Conservation (phyloP, 805 yeast species). For the Isabelozyma gotoi region DNA sequence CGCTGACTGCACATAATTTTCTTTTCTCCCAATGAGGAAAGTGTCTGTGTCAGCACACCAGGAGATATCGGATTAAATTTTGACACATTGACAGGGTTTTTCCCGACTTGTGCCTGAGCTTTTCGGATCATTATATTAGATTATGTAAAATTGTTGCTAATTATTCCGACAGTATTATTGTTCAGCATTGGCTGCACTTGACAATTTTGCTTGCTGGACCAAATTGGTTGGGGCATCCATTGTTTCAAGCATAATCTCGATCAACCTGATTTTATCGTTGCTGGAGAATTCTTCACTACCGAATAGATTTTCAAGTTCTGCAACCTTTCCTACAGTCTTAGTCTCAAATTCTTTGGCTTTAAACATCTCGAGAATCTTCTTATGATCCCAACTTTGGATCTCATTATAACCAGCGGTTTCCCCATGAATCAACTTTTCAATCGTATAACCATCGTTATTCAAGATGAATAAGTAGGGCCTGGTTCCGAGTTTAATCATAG, state of each 20-base stretch:
- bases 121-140: no score
- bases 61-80: background rate
- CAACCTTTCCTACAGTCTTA: conserved; percentile 21
- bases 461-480: conserved; percentile 38
- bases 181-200: conserved; percentile 24
- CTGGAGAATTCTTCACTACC: conserved; percentile 24
- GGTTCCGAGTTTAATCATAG: conserved; percentile 34
- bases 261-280: conserved; percentile 31
- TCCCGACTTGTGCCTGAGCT: no score
- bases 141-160: no score
- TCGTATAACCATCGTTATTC: conserved; percentile 41
- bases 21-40: no score
- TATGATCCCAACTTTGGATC: conserved; percentile 40
- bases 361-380: conserved; percentile 30
- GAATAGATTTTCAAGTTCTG: conserved; percentile 25
- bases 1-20: background rate
- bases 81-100: no score
- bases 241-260: conserved; percentile 35
- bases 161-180: no score
- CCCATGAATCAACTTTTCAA: conserved; percentile 41
- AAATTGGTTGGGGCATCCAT: conserved; percentile 40
- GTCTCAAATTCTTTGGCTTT: conserved; percentile 30
- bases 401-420: conserved; percentile 35
- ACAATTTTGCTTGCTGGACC: conserved; percentile 33
- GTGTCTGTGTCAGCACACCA: no score